Evolutionary conservation across 2,329 filamentous ascomycete genomes (phyloP).

Genomic region (Microdochium bolleyi): DNA sequence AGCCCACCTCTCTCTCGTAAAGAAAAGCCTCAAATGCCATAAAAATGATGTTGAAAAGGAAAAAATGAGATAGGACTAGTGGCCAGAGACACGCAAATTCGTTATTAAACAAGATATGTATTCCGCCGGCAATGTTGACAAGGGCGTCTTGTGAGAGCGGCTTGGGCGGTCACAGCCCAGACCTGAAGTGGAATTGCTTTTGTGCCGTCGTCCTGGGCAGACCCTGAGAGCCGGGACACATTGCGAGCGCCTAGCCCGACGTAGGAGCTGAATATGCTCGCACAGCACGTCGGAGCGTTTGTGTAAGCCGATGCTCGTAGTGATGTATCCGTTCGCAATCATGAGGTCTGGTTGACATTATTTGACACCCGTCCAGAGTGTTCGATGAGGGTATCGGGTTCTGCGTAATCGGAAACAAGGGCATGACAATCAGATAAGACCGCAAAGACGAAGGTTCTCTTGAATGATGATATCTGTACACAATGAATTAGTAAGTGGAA

Average conservation of each 20-base stretch:
- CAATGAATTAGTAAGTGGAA: conserved; percentile 29
- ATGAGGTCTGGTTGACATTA: conserved; percentile 20
- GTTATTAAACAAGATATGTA: conserved; percentile 47
- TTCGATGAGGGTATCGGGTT: conserved; percentile 11
- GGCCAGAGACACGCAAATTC: conserved; percentile 24
- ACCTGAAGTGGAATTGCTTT: neutral
- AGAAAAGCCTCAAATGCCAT: neutral
- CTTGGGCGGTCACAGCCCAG: neutral
- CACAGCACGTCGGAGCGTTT: neutral
- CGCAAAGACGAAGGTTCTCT: conserved; percentile 94
- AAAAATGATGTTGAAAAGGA: neutral
- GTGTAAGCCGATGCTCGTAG: conserved; percentile 17
- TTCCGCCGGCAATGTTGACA: conserved; percentile 28
- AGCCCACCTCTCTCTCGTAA: neutral
- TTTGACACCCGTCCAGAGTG: conserved; percentile 16
- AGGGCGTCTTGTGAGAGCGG: neutral
- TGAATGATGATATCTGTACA: conserved; percentile 94
- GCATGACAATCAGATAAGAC: conserved; percentile 69
- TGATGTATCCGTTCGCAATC: conserved; percentile 20
- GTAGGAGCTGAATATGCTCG: neutral
- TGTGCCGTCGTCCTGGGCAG: neutral
- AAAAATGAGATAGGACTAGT: conserved; percentile 3
- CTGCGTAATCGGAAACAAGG: conserved; percentile 4
- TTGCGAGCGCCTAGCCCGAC: neutral
- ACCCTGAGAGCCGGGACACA: neutral